Base-by-base conservation (phyloP, 768 basidiomycete species). In the Trametes cingulata region DNA sequence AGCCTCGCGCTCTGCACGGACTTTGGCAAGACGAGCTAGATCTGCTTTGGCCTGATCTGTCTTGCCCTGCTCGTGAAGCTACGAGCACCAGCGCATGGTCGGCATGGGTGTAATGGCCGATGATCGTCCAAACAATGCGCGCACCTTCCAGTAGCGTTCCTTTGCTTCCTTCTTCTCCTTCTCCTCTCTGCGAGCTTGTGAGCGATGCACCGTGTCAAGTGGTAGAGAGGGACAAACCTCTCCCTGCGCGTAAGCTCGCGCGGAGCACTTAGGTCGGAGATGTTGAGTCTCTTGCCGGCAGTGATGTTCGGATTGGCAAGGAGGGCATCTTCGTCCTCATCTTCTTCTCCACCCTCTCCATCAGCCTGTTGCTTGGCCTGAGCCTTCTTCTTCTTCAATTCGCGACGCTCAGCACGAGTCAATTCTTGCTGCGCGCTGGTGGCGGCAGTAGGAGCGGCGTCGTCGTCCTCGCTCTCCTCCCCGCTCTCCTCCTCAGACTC, bases 141-240 rank as follows among this genome's bases (percentile, higher is more conserved):
- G 19, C 25, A 91, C 89, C 83, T 95, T 93, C 87, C 87, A 87
- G 72, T 96, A 96, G 24, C 82, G 78, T 25, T 93, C 92, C 70
- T 91, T 85, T 1, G 93, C 91, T 1, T 94, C 93, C 67, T 90
- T 82, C 77, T 94, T 95, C 74, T 95, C 93, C 71, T 95, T 94
- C 69, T 86, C 87, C 70, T 97, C 95, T 64, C 95, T 95, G 62
- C 2, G 19, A 9, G 2, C 29, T 24, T 3, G 24, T 56, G 46
- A 48, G 50, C 17, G n/a, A 22, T 17, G 17, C 46, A 37, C 19
- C 36, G 8, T 6, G 4, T 13, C 50, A 6, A 33, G 17, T 14
- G 0, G 12, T 8, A 37, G 6, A 10, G 4, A 2, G 6, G 19
- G 17, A 51, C 75, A 27, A 61, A 86, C 90, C 85, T 80, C 71